These are phyloP conservation scores for Bullera alba DNA, from an alignment of 768 basidiomycete genomes.

Conservation along the genomic window DNA sequence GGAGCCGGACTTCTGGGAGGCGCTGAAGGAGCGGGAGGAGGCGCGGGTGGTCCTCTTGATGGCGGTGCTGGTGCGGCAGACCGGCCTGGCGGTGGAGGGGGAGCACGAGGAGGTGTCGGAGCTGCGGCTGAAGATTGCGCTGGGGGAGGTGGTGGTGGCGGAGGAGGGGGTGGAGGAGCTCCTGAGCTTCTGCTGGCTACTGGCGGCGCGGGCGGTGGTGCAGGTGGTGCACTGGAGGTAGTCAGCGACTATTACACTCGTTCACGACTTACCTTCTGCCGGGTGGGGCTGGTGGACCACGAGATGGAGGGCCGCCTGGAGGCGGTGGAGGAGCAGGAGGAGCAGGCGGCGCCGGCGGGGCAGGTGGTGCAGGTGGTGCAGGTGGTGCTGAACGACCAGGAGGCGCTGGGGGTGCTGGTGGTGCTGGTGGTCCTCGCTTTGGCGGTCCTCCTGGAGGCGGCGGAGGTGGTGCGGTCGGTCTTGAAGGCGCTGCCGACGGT, in stretches of 20 bases:
- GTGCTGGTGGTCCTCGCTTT: conserved; percentile 10
- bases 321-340: conserved; percentile 34
- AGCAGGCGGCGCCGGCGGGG: conserved; percentile 30
- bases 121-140: conserved; percentile 33
- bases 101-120: conserved; percentile 10
- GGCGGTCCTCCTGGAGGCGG: conserved; percentile 16
- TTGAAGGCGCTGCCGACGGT: conserved; percentile 45
- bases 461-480: conserved; percentile 19
- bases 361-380: conserved; percentile 25
- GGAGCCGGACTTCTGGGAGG: conserved; percentile 1
- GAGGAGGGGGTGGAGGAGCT: conserved; percentile 1
- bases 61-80: conserved; percentile 42
- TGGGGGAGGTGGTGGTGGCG: conserved; percentile 1
- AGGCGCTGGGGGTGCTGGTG: conserved; percentile 21
- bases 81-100: conserved; percentile 36
- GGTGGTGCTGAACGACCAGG: conserved; percentile 13
- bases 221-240: conserved; percentile 11
- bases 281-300: conserved; percentile 40
- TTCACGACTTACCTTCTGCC: conserved; percentile 14
- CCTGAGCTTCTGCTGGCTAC: conserved; percentile 27
- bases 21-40: neutral
- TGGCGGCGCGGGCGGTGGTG: conserved; percentile 42
- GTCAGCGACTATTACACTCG: too few relatives aligned
- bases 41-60: conserved; percentile 15
- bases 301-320: conserved; percentile 16